Evolutionary conservation across 2,329 filamentous ascomycete species (phyloP).

Genomic region (Tolypocladium ovalisporum): DNA sequence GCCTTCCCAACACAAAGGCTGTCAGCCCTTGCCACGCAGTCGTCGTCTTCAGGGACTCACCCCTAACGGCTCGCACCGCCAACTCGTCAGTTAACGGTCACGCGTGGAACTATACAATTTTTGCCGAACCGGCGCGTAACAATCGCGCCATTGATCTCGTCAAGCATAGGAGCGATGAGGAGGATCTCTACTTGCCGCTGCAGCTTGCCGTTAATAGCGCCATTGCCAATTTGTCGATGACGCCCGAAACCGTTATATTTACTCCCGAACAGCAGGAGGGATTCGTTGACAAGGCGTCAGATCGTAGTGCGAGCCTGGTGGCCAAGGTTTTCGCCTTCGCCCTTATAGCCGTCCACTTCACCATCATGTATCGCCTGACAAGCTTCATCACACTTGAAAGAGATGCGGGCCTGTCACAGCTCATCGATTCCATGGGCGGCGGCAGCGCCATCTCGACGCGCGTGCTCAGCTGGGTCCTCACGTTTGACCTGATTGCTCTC

Average conservation of each 20-base stretch:
- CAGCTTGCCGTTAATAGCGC: conserved; percentile 23
- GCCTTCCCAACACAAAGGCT: conserved; percentile 14
- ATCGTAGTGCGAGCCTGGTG: too few relatives aligned
- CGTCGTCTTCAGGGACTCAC: conserved; percentile 18
- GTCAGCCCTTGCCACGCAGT: conserved; percentile 17
- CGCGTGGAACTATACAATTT: conserved; percentile 18
- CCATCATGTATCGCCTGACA: conserved; percentile 9
- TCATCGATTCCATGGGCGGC: conserved; percentile 34
- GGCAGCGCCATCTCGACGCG: conserved; percentile 10
- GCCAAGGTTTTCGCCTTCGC: conserved; percentile 10
- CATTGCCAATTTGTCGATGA: conserved; percentile 13
- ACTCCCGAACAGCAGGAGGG: conserved; percentile 1
- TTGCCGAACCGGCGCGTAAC: conserved; percentile 11
- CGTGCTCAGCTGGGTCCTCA: conserved; percentile 14
- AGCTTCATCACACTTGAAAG: conserved; percentile 16
- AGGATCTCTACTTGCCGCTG: conserved; percentile 13
- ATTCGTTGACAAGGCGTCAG: too few relatives aligned
- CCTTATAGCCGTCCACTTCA: conserved; percentile 11
- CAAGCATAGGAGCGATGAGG: conserved; percentile 13
- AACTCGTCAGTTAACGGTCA: conserved; percentile 1
- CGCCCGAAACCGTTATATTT: conserved; percentile 11
- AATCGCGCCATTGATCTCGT: conserved; percentile 39
- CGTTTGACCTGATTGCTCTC: conserved; percentile 15
- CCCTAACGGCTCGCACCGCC: conserved; percentile 7
- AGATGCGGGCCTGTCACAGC: conserved; percentile 18